Base-by-base conservation (phyloP, 306 rosid species). In the Pterocarpus santalinus region DNA sequence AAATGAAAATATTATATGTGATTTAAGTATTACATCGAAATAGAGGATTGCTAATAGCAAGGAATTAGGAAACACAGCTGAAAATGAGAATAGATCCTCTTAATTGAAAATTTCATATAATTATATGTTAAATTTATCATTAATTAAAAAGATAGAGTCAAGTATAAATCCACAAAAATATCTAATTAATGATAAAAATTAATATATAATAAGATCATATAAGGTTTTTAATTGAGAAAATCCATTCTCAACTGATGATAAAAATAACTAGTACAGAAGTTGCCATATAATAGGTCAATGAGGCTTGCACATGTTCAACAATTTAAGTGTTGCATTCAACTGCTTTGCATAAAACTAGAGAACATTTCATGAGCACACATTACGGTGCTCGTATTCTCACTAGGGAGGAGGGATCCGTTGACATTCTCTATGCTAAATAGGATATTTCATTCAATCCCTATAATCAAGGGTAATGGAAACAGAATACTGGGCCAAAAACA, bases 21-120 rank as follows among this genome's bases (percentile, higher is more conserved):
- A 70, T n/a, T 76, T 32, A 70, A 76, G 72, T 70, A 8, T 60
- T 43, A 43, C 72, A 34, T 80, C 5, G 84, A 87, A 83, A 83
- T 73, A 84, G 83, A 87, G 86, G 79, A 46, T 13, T 2, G 0
- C 57, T 17, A 47, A 15, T 49, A 57, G 81, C 61, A 68, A 32
- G 43, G 69, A 79, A 65, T 53, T 22, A 64, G 76, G 16, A 57
- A 79, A 74, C 44, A 67, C 72, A 71, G 14, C 65, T 49, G 32
- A 49, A 43, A 43, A 43, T 57, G 14, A 6, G 28, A 22, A 22
- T 22, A 22, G 28, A 22, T 22, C 28, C 1, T 22, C 1, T 22
- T 22, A 22, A 22, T 22, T 22, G 28, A 22, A 22, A 22, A 22
- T 22, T 1, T 22, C 28, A 22, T 22, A 22, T 22, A 22, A 22